phyloP scores from a whole-genome alignment of 1,139 yeast species.

The Saccharomycopsis hybrid region DNA sequence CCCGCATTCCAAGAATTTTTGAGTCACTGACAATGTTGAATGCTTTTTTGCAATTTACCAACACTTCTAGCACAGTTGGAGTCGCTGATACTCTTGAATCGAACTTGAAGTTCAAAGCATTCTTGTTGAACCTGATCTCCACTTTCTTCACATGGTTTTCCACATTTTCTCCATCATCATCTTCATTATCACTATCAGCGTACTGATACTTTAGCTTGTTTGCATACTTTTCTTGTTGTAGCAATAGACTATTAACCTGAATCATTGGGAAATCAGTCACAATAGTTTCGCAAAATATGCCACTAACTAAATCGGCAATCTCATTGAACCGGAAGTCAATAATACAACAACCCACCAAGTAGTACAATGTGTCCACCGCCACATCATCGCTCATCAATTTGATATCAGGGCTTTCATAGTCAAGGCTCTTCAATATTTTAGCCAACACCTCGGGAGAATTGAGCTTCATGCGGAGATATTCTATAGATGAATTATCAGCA shows the following conservation, averaged over 20 bases:
- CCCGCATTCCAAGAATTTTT: constrained; percentile 4
- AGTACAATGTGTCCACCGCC: constrained; percentile 46
- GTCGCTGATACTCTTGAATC: constrained; percentile 57
- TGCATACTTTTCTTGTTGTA: no score
- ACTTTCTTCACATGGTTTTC: constrained; percentile 31
- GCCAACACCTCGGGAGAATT: constrained; percentile 40
- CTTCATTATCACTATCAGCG: constrained; percentile 24
- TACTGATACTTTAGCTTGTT: constrained; percentile 18
- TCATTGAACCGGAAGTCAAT: constrained; percentile 77
- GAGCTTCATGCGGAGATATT: constrained; percentile 50
- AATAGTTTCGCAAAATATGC: constrained; percentile 58
- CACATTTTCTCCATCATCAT: constrained; percentile 3
- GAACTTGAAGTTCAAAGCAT: constrained; percentile 49
- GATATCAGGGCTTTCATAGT: constrained; percentile 36
- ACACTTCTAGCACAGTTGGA: constrained; percentile 59
- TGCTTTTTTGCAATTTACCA: constrained; percentile 65
- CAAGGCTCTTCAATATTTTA: constrained; percentile 44
- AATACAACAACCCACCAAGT: constrained; percentile 62
- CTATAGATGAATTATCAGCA: constrained; percentile 35
- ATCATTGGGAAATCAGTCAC: constrained; percentile 59
- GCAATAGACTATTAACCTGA: constrained; percentile 23
- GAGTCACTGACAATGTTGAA: constrained; percentile 40
- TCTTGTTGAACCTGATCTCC: constrained; percentile 37
- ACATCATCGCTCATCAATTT: constrained; percentile 37
- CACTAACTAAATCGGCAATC: constrained; percentile 55